Evolutionary conservation across 2,329 filamentous ascomycete species (phyloP), one percentile per base, ranked within the genome.

Genomic region (Fusarium concolor): DNA sequence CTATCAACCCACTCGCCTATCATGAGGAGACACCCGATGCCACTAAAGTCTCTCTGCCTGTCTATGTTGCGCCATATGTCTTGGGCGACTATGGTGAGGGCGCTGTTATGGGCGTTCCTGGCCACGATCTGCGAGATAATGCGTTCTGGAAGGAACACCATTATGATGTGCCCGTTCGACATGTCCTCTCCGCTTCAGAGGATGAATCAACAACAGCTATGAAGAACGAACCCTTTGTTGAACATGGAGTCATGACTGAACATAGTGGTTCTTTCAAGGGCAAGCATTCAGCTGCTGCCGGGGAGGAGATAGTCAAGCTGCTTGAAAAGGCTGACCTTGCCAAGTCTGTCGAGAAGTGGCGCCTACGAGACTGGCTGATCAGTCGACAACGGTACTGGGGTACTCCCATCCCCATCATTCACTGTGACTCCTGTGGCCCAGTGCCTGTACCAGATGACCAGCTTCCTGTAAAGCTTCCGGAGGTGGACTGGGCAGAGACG

Each of bases 381-480:
- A 96, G 93, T 76, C 89, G 94, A n/a, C 94, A 97, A 78, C 85
- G 94, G 67, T 97, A 96, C 76, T 97, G 94, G 94, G 94, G 94
- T 15, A 88, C 93, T 0, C 94, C 94, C 0, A 97, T 97, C 53
- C 94, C 94, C 18, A 94, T 97, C 53, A 84, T 97, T 35, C 93
- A 97, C 79, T 97, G 94, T 75, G 77, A 80, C 18, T 84, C 84
- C 9, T 97, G 94, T 76, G 94, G 94, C 10, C 81, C 90, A 3
- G 92, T 96, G 2, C 90, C 93, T 2, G 93, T 97, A 1, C 92
- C 92, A 1, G 86, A 87, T 4, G 82, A 90, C 11, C 86, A 96
- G 58, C 86, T 97, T 12, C 94, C 94, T 0, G 92, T 97, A 10
- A 77, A 86, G 67, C 83, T 97, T 26, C 94, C 94, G 2, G 81